phyloP scores from a whole-genome alignment of 371 early-diverging fungal genomes.

The Entomophthora muscae region DNA sequence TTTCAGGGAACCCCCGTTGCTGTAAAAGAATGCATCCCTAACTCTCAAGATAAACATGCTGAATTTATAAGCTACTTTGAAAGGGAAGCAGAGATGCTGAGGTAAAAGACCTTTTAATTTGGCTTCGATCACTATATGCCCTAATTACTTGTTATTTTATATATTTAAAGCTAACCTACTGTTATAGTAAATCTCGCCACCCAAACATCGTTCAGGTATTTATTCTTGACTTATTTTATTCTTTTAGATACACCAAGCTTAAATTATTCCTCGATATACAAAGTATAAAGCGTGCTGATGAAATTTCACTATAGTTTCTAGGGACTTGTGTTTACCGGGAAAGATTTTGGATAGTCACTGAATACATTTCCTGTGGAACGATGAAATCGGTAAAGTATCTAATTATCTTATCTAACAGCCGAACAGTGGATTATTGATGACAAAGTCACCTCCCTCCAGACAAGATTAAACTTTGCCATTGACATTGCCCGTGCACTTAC shows the following conservation, averaged over 20 bases:
- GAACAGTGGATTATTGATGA: slow-evolving; percentile 25
- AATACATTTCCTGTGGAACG: slow-evolving; percentile 28
- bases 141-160: background rate
- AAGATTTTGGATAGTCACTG: slow-evolving; percentile 30
- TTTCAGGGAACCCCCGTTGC: slow-evolving; percentile 35
- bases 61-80: slow-evolving; percentile 30
- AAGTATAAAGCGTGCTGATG: too few relatives aligned
- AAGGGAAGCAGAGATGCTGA: slow-evolving; percentile 28
- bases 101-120: slow-evolving; percentile 12
- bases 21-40: slow-evolving; percentile 26
- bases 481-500: slow-evolving; percentile 32
- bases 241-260: too few relatives aligned
- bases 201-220: slow-evolving; percentile 35
- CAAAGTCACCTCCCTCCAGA: slow-evolving; percentile 20
- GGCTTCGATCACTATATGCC: background rate
- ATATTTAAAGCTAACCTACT: background rate
- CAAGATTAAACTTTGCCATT: slow-evolving; percentile 29
- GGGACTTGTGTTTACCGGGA: slow-evolving; percentile 24
- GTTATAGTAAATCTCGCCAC: slow-evolving; percentile 21
- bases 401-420: background rate
- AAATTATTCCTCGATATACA: too few relatives aligned
- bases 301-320: too few relatives aligned
- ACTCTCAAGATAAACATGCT: slow-evolving; percentile 19
- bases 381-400: slow-evolving; percentile 18
- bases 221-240: background rate